Conservation (phyloP, 306 rosid species). For the Prunus campanulata region DNA sequence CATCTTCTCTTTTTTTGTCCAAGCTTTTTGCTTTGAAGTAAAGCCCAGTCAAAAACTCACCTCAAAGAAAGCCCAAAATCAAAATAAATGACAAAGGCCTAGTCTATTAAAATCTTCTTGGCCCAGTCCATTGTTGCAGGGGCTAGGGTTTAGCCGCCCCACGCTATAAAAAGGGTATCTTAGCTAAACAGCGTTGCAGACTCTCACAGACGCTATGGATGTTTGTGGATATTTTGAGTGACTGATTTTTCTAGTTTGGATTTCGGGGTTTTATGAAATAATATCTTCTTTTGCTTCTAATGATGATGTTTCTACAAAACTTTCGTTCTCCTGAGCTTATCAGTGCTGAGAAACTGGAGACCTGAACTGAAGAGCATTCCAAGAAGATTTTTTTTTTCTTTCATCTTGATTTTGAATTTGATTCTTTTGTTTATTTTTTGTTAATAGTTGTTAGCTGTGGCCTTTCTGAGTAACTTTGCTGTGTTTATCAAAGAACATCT, state of each 20-base stretch:
- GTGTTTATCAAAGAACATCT: not conserved
- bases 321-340: slow-evolving; percentile 5
- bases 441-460: no score
- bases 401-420: not conserved
- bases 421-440: not conserved
- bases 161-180: not conserved
- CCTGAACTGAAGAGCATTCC: slow-evolving; percentile 1
- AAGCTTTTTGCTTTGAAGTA: not conserved
- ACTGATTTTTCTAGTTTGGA: no score
- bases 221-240: no score
- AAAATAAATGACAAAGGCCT: not conserved
- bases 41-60: not conserved
- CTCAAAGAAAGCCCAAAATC: not conserved
- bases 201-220: no score
- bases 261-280: not conserved
- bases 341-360: slow-evolving; percentile 3
- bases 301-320: not conserved
- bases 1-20: not conserved
- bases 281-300: not conserved
- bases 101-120: not conserved
- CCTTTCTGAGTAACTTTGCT: no score
- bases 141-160: not conserved
- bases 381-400: not conserved
- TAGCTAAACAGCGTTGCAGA: no score
- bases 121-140: not conserved